Conservation (phyloP, 2,329 filamentous ascomycete species). For the Verruconis gallopava region DNA sequence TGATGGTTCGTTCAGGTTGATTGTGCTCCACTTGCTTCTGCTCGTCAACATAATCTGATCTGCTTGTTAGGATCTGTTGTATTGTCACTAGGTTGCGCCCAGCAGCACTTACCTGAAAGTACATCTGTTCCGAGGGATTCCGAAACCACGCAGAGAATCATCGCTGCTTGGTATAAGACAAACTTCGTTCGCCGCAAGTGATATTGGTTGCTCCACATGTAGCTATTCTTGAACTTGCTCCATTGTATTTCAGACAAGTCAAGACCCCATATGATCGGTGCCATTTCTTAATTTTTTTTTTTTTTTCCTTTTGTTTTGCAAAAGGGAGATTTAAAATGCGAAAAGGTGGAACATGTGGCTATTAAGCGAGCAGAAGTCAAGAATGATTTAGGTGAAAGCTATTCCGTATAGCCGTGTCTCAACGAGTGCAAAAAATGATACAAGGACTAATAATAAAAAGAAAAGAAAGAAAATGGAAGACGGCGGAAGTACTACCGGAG, state of each 20-base stretch:
- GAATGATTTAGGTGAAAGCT: too few species aligned
- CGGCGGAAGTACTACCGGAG: too few species aligned
- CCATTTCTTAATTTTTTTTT: slow-evolving; percentile 12
- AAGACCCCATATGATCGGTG: slow-evolving; percentile 44
- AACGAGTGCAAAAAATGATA: too few species aligned
- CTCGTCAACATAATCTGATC: background rate
- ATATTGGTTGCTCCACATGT: slow-evolving; percentile 45
- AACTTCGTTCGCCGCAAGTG: slow-evolving; percentile 45
- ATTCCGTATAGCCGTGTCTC: too few species aligned
- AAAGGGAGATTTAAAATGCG: too few species aligned
- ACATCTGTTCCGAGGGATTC: slow-evolving; percentile 44
- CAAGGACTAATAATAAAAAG: too few species aligned
- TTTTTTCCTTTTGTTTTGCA: background rate
- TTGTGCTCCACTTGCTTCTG: slow-evolving; percentile 15
- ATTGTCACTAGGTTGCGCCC: background rate
- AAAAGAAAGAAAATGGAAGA: too few species aligned
- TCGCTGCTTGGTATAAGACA: slow-evolving; percentile 46
- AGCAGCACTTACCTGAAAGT: slow-evolving; percentile 35
- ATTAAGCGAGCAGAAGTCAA: too few species aligned
- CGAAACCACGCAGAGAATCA: slow-evolving; percentile 44
- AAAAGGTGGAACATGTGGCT: too few species aligned
- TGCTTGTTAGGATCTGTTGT: background rate
- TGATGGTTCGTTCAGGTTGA: slow-evolving; percentile 29
- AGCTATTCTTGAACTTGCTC: slow-evolving; percentile 42
- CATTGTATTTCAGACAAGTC: slow-evolving; percentile 45